Percentiles rank a stretch among this genome's conserved stretches.
These are phyloP conservation scores for Trichosporon inkin DNA, from an alignment of 1,284 basidiomycete genomes.

Conservation along the genomic window DNA sequence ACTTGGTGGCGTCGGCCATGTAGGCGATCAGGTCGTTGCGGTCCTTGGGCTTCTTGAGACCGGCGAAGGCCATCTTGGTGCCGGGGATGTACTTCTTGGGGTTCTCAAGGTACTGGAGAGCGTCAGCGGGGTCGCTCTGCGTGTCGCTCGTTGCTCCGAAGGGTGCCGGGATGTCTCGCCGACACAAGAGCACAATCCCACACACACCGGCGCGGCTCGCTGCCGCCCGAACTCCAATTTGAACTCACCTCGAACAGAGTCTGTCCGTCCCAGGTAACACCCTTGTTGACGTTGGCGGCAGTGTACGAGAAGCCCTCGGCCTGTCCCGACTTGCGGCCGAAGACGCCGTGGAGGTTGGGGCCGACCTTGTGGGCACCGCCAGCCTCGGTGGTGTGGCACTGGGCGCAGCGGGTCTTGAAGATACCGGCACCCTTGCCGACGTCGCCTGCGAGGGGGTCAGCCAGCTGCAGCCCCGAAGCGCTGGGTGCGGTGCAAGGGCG, in stretches of 20 bases:
- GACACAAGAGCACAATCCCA: no score
- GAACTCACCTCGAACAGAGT: conserved; percentile 44
- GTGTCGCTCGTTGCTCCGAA: not conserved
- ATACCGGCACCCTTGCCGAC: conserved; percentile 79
- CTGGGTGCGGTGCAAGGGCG: no score
- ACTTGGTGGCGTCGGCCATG: conserved; percentile 22
- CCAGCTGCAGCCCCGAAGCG: no score
- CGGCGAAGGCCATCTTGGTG: conserved; percentile 97
- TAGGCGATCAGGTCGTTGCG: conserved; percentile 68
- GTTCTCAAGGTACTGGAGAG: conserved; percentile 27
- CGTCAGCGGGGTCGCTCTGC: conserved; percentile 11
- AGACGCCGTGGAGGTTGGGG: conserved; percentile 87
- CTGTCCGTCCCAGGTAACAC: conserved; percentile 63
- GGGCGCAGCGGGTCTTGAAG: conserved; percentile 79
- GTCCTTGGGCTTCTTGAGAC: conserved; percentile 95
- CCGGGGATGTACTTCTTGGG: conserved; percentile 73
- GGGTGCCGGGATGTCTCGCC: not conserved
- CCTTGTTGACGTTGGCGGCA: conserved; percentile 94
- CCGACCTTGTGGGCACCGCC: conserved; percentile 72
- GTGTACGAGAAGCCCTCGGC: conserved; percentile 87
- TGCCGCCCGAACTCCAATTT: not conserved
- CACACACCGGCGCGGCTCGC: no score
- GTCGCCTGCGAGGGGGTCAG: conserved; percentile 61
- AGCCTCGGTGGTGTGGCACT: conserved; percentile 87
- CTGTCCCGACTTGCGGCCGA: conserved; percentile 84